Conservation (phyloP, 805 yeast species). For the Pichia pseudocactophila region DNA sequence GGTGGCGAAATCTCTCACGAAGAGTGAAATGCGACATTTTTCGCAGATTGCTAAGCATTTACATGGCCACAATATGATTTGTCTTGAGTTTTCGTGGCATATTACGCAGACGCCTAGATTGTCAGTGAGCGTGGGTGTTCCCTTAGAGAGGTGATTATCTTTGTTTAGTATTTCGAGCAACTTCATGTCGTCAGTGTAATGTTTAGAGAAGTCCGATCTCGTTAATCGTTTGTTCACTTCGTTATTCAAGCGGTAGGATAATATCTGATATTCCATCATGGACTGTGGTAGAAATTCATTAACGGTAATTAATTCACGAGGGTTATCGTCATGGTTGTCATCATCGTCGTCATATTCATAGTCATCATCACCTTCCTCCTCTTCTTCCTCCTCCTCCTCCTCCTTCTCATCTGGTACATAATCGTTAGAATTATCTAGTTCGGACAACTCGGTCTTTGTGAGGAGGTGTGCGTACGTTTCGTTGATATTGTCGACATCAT, state of each 20-base stretch:
- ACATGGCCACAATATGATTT: conserved; percentile 88
- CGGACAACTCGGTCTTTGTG: conserved; percentile 4
- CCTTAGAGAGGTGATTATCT: conserved; percentile 11
- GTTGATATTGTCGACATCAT: conserved; percentile 4
- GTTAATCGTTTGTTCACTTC: conserved; percentile 14
- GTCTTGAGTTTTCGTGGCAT: conserved; percentile 67
- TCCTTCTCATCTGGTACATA: background rate
- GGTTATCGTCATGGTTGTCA: conserved; percentile 1
- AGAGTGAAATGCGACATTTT: conserved; percentile 65
- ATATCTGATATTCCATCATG: conserved; percentile 19
- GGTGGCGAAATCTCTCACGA: conserved; percentile 59
- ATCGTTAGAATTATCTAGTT: conserved; percentile 5
- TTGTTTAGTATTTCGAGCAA: conserved; percentile 21
- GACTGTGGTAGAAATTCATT: conserved; percentile 16
- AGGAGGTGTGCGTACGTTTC: conserved; percentile 1
- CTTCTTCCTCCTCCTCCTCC: background rate
- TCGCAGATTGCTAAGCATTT: conserved; percentile 85
- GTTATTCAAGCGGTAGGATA: conserved; percentile 22
- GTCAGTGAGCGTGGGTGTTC: conserved; percentile 8
- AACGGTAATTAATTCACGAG: conserved; percentile 16
- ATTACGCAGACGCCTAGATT: conserved; percentile 58
- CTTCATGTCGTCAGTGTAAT: conserved; percentile 18
- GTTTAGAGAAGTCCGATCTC: conserved; percentile 22
- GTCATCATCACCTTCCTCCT: conserved; percentile 1
- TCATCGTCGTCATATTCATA: conserved; percentile 3